Evolutionary conservation across 306 rosid genomes (phyloP).

Genomic region (Oxytropis ochrocephala): DNA sequence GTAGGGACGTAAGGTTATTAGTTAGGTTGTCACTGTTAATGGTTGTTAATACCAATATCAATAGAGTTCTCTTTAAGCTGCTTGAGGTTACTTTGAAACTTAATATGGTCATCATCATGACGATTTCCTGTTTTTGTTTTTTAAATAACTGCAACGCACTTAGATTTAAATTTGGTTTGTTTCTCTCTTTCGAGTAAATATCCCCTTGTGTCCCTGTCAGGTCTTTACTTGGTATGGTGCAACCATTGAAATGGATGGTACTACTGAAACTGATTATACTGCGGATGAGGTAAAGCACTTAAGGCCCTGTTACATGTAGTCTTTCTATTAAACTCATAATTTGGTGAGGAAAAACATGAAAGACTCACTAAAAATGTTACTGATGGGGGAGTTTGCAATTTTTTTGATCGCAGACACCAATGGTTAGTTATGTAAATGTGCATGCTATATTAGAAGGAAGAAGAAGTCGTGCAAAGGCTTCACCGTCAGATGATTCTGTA

Average conservation of each 20-base stretch:
- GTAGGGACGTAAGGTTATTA: background rate
- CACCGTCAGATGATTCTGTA: conserved; percentile 48
- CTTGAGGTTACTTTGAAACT: background rate
- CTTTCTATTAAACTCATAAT: background rate
- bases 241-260: conserved; percentile 85
- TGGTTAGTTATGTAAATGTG: conserved; percentile 88
- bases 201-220: conserved; percentile 19
- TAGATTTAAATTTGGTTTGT: background rate
- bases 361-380: background rate
- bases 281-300: conserved; percentile 71
- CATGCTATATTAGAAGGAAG: conserved; percentile 80
- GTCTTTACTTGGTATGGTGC: conserved; percentile 94
- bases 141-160: background rate
- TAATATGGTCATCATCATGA: background rate
- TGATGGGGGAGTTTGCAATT: conserved; percentile 6
- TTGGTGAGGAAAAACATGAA: background rate
- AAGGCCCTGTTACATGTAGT: background rate
- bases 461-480: conserved; percentile 75
- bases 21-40: background rate
- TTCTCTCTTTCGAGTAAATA: background rate
- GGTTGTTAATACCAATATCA: background rate
- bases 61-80: background rate
- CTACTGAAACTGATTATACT: conserved; percentile 80
- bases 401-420: conserved; percentile 63
- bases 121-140: no score